Conservation (phyloP, 2,329 filamentous ascomycete genomes). For the Gaeumannomyces tritici region DNA sequence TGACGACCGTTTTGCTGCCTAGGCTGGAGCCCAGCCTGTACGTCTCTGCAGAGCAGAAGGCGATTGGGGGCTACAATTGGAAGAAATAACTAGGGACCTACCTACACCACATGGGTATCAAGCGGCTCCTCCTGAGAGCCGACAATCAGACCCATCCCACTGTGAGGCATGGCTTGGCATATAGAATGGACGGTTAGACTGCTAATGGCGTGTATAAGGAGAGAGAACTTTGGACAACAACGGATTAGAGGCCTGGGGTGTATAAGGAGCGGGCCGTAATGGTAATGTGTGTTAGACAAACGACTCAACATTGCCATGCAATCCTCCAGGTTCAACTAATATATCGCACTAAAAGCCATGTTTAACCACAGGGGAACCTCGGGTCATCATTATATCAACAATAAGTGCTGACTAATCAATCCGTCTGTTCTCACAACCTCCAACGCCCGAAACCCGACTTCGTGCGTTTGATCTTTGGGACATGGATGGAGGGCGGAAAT, state of each 20-base stretch:
- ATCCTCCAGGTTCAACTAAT: no score
- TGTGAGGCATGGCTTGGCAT: neutral
- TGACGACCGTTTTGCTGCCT: neutral
- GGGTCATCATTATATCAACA: no score
- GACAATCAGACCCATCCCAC: no score
- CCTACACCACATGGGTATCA: no score
- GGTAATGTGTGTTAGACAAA: neutral
- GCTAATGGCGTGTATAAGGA: neutral
- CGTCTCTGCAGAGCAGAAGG: neutral
- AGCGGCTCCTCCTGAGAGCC: no score
- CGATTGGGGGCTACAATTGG: conserved; percentile 1
- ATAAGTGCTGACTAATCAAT: no score
- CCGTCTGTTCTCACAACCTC: no score
- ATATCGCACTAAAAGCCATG: no score
- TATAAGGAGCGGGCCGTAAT: neutral
- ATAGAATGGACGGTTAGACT: neutral
- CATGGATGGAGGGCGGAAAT: neutral
- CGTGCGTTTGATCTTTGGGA: no score
- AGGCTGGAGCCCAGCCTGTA: neutral
- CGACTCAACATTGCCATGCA: no score
- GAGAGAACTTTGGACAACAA: neutral
- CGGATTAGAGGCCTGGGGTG: neutral
- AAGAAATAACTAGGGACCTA: neutral
- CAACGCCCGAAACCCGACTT: no score
- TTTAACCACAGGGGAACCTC: no score